Evolutionary conservation across 495 filamentous ascomycete species (phyloP).

Genomic region (Aspergillus olivimuriae): DNA sequence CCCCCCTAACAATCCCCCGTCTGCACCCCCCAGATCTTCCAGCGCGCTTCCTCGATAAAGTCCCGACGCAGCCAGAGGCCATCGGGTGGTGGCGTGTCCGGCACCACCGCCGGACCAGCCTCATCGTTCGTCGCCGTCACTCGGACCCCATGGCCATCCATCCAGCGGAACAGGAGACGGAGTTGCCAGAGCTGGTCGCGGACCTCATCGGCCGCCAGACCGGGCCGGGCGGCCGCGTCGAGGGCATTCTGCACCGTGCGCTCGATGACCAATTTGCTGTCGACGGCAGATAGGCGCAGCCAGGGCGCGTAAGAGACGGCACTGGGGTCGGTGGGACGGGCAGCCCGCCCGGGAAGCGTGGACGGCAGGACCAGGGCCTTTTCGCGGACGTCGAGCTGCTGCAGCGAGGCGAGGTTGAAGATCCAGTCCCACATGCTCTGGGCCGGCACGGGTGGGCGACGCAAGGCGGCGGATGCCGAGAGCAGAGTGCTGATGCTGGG

Average conservation of each 20-base stretch:
- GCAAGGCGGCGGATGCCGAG: slow-evolving; percentile 17
- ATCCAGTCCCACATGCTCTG: slow-evolving; percentile 66
- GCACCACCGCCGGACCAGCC: slow-evolving; percentile 31
- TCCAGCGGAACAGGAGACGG: slow-evolving; percentile 75
- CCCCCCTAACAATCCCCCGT: no score
- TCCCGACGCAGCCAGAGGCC: slow-evolving; percentile 38
- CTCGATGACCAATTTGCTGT: slow-evolving; percentile 67
- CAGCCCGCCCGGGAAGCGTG: slow-evolving; percentile 34
- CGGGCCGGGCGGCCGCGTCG: slow-evolving; percentile 27
- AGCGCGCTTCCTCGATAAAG: slow-evolving; percentile 38
- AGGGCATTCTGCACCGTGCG: slow-evolving; percentile 53
- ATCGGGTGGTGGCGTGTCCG: slow-evolving; percentile 7
- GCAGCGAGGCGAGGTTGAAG: slow-evolving; percentile 57
- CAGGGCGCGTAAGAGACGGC: slow-evolving; percentile 31
- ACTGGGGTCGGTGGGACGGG: slow-evolving; percentile 26
- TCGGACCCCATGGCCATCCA: slow-evolving; percentile 37
- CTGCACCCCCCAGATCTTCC: slow-evolving; percentile 51
- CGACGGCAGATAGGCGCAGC: slow-evolving; percentile 61
- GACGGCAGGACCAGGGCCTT: slow-evolving; percentile 64
- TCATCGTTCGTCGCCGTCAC: slow-evolving; percentile 16
- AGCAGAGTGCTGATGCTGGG: slow-evolving; percentile 18
- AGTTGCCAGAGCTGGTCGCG: slow-evolving; percentile 70
- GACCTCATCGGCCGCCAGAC: slow-evolving; percentile 32
- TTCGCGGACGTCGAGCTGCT: slow-evolving; percentile 68
- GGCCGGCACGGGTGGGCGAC: slow-evolving; percentile 27